Conservation (phyloP, 1,139 yeast species). For the Neolecta irregularis region DNA sequence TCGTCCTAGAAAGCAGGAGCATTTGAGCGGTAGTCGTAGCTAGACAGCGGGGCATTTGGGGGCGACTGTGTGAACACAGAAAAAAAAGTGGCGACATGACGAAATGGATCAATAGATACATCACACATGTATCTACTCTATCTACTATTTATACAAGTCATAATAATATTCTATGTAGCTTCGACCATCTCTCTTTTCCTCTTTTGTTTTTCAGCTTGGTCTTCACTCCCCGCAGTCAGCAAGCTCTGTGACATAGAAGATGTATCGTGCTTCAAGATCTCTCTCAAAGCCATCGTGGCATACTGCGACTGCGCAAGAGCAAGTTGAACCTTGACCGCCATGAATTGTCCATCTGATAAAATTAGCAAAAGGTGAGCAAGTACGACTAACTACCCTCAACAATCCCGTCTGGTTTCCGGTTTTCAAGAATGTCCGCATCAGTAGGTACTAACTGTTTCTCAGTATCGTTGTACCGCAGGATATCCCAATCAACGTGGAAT, state of each 20-base stretch:
- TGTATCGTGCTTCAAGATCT: slow-evolving; percentile 17
- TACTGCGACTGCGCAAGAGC: slow-evolving; percentile 77
- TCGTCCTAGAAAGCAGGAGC: no score
- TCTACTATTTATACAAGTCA: no score
- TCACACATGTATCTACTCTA: no score
- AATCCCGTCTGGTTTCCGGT: slow-evolving; percentile 12
- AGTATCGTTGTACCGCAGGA: slow-evolving; percentile 46
- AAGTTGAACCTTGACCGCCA: slow-evolving; percentile 53
- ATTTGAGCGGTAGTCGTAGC: no score
- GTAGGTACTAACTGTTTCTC: slow-evolving; percentile 63
- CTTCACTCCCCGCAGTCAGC: no score
- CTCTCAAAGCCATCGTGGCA: slow-evolving; percentile 84
- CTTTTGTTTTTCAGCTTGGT: no score
- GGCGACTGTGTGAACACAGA: no score
- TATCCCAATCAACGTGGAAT: slow-evolving; percentile 42
- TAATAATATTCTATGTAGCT: no score
- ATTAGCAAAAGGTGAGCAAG: slow-evolving; percentile 1
- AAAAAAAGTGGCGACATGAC: no score
- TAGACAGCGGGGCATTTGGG: no score
- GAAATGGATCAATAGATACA: no score
- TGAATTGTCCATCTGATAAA: slow-evolving; percentile 8
- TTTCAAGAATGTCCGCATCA: slow-evolving; percentile 52
- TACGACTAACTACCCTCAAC: slow-evolving; percentile 14
- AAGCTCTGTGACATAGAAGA: slow-evolving; percentile 18
- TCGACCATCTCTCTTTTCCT: no score